Base-by-base conservation (phyloP, 2,329 filamentous ascomycete species). In the Trichoderma endophyticum region DNA sequence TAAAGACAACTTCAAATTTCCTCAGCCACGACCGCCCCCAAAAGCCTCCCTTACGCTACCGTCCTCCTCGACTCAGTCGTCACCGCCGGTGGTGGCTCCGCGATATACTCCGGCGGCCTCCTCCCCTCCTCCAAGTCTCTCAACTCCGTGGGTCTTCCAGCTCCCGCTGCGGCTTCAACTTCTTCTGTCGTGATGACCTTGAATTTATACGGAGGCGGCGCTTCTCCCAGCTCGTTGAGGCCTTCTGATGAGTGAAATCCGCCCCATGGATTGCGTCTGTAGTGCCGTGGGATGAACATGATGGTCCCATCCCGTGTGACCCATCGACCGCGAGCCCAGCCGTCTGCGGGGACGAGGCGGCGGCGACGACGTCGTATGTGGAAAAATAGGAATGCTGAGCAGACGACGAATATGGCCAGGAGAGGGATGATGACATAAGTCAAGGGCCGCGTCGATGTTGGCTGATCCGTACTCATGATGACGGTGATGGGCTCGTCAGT, bases 211-310 rank as follows among this genome's bases (percentile, higher is more conserved):
- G 90, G 88, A 62, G 90, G 90, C 64, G 90, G 90, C 11, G 89
- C 88, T 78, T 91, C 89, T 32, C 90, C 90, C 57, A 85, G 79
- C 80, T 91, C 89, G 77, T 92, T 86, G 71, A 91, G 79, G 0
- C 90, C 90, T 74, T 92, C 90, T 60, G 86, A 70, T 3, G 78
- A 75, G 51, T 74, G 74, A 7, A 75, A 70, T 3, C 73, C 74
- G 51, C 67, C 39, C 76, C 75, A 76, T n/a, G 83, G 69, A 36
- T 60, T 66, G 5, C 70, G 66, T 28, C 70, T 62, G 30, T 69
- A 65, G 26, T 70, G 71, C 63, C 68, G 51, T 18, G 59, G 43
- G n/a, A 70, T 56, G 54, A 64, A 32, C 62, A 65, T 34, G 14
- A 73, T 56, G 36, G 75, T 80, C 75, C 74, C 80, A 75, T 76